Base-by-base conservation (phyloP, 352 stramenopile species). In the Peronosclerospora sorghi region DNA sequence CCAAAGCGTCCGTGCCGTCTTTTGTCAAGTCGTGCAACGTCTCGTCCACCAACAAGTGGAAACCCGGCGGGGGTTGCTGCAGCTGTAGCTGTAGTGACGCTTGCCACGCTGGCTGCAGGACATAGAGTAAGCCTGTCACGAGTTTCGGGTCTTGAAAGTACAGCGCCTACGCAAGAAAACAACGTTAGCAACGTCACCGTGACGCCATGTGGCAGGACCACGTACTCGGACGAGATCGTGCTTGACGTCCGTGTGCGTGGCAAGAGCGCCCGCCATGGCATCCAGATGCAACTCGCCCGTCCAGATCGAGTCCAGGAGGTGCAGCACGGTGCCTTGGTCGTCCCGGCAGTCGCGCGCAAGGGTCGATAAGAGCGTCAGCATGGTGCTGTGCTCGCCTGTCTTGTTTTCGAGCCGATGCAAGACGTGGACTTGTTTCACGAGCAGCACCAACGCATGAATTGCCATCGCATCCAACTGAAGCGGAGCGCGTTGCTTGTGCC, bases 141-240 rank as follows among this genome's bases (percentile, higher is more conserved):
- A 56, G 30, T 19, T 68, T 58, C 20, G 75, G 75, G n/a, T 82
- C 65, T 15, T 68, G 52, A 35, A 83, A 82, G 38, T 87, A 85
- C 29, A 87, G 41, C 0, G 48, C 44, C 74, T 86, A 34, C 9
- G 42, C 14, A n/a, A n/a, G n/a, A n/a, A n/a, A n/a, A n/a, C n/a
- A n/a, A n/a, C n/a, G n/a, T n/a, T n/a, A n/a, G n/a, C n/a, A n/a
- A n/a, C n/a, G n/a, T n/a, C n/a, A n/a, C n/a, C n/a, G n/a, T n/a
- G n/a, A n/a, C n/a, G n/a, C n/a, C n/a, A n/a, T n/a, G n/a, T n/a
- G n/a, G n/a, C n/a, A n/a, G n/a, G n/a, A n/a, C n/a, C n/a, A 50
- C 62, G 28, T 70, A 86, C 74, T 51, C 67, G 55, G 30, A 85
- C 59, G 9, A 85, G 58, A 6, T 76, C 51, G 24, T 61, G 54